phyloP scores from a whole-genome alignment of 1,284 basidiomycete species.

The Tylopilus orsonianus region DNA sequence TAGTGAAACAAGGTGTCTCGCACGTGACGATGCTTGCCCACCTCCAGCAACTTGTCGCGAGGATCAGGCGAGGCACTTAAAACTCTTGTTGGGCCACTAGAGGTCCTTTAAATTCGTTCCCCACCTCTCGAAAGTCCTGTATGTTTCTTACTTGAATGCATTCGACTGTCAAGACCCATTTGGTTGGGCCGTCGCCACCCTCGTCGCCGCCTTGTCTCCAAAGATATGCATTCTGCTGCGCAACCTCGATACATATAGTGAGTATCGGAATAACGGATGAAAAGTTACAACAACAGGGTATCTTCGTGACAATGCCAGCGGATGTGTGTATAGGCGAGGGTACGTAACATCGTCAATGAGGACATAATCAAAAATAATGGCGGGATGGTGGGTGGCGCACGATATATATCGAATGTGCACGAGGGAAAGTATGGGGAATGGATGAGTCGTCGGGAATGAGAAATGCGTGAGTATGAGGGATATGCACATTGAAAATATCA shows the following conservation, averaged over 20 bases:
- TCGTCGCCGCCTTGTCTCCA: conserved; percentile 18
- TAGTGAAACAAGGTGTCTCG: no score
- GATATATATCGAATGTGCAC: conserved; percentile 14
- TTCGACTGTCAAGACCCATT: no score
- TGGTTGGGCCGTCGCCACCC: no score
- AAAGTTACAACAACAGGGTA: conserved; percentile 37
- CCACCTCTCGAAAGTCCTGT: no score
- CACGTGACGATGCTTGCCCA: no score
- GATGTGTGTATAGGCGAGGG: conserved; percentile 13
- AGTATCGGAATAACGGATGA: conserved; percentile 27
- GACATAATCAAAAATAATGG: conserved; percentile 24
- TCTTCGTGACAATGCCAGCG: conserved; percentile 34
- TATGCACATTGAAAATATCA: conserved; percentile 34
- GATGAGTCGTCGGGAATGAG: conserved; percentile 12
- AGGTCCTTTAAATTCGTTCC: neutral
- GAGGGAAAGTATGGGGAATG: neutral
- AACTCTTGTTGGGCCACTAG: neutral
- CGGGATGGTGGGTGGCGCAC: conserved; percentile 27
- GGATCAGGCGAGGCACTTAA: conserved; percentile 4
- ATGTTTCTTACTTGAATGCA: no score
- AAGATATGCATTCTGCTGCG: conserved; percentile 39
- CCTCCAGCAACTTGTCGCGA: conserved; percentile 7
- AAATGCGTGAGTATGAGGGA: conserved; percentile 23
- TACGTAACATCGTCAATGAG: conserved; percentile 36
- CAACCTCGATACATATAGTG: conserved; percentile 32